Evolutionary conservation across 345 rosid genomes (phyloP).

Genomic region (Sonneratia caseolaris): DNA sequence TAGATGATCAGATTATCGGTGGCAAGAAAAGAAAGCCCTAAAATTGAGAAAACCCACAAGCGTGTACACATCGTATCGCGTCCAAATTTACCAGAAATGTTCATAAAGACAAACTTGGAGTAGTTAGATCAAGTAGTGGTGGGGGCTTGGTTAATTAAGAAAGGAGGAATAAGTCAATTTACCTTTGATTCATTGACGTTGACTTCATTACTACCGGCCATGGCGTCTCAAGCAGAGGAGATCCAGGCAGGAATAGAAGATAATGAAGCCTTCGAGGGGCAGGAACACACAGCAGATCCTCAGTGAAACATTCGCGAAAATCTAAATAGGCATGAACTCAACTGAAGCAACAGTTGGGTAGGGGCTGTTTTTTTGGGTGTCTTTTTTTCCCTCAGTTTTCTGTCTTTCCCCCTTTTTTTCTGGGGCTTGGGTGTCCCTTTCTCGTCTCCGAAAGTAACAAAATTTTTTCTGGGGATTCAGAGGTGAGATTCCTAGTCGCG

Average conservation of each 20-base stretch:
- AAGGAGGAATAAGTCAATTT: background rate
- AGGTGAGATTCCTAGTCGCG: background rate
- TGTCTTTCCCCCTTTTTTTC: background rate
- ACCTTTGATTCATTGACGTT: slow-evolving; percentile 95
- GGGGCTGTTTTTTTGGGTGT: background rate
- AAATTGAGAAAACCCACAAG: background rate
- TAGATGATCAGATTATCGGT: background rate
- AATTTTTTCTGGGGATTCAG: background rate
- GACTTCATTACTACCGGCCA: slow-evolving; percentile 36
- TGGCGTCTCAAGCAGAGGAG: background rate
- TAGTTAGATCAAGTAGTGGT: slow-evolving; percentile 2
- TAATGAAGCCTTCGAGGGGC: no score
- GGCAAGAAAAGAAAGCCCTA: background rate
- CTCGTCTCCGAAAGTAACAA: background rate
- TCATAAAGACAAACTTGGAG: background rate
- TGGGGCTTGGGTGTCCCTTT: background rate
- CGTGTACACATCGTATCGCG: background rate
- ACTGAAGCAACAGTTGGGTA: background rate
- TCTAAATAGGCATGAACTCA: background rate
- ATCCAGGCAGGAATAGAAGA: background rate
- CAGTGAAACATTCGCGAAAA: background rate
- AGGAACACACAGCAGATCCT: background rate
- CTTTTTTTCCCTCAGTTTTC: background rate
- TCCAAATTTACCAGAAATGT: background rate
- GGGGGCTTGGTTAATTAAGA: background rate